phyloP scores from a whole-genome alignment of 2,329 filamentous ascomycete genomes.

The Penicillium brasilianum region DNA sequence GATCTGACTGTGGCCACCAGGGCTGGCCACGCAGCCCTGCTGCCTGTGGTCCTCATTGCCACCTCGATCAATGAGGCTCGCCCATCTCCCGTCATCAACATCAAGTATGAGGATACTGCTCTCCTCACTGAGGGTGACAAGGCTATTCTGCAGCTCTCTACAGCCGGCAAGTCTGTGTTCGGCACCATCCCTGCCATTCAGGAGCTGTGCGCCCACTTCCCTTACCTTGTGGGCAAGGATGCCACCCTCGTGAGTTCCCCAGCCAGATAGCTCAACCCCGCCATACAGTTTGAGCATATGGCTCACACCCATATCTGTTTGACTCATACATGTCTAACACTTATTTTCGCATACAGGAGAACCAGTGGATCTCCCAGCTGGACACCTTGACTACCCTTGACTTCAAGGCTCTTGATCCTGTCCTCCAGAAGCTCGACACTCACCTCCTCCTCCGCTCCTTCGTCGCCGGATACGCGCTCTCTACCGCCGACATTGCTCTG shows the following conservation, averaged over 20 bases:
- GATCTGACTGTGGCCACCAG: slow-evolving; percentile 46
- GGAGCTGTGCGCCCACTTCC: slow-evolving; percentile 42
- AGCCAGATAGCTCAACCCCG: neutral
- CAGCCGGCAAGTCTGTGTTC: slow-evolving; percentile 35
- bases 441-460: slow-evolving; percentile 87
- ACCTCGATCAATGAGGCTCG: slow-evolving; percentile 47
- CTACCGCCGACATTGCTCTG: slow-evolving; percentile 77
- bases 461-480: slow-evolving; percentile 78
- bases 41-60: slow-evolving; percentile 50
- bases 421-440: slow-evolving; percentile 78
- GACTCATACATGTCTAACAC: slow-evolving; percentile 4
- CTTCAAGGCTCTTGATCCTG: slow-evolving; percentile 80
- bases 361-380: slow-evolving; percentile 63
- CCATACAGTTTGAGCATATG: neutral
- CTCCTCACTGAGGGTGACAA: slow-evolving; percentile 42
- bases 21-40: slow-evolving; percentile 46
- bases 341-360: slow-evolving; percentile 38
- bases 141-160: slow-evolving; percentile 41
- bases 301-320: neutral
- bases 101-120: slow-evolving; percentile 46
- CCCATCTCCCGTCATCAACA: slow-evolving; percentile 40
- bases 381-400: slow-evolving; percentile 64
- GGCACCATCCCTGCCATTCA: slow-evolving; percentile 40
- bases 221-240: slow-evolving; percentile 45
- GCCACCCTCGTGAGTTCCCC: slow-evolving; percentile 38